Percentiles rank a stretch among this genome's conserved stretches.
Conservation (phyloP, 352 stramenopile species). For the Globisporangium uncinulatum region DNA sequence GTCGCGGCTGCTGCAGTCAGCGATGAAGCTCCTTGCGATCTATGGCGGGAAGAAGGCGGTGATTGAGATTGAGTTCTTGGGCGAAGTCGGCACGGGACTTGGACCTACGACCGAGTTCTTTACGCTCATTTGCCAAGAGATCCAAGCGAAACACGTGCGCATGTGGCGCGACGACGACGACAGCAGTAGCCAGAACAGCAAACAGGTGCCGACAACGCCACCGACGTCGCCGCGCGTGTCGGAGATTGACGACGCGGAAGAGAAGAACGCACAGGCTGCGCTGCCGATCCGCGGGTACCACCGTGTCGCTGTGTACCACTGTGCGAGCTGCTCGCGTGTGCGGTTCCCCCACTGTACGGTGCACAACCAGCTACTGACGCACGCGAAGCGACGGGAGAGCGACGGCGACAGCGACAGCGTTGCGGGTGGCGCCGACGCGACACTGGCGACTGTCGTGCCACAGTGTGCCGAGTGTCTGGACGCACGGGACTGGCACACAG, state of each 20-base stretch:
- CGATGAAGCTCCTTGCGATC: slow-evolving; percentile 64
- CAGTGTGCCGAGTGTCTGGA: slow-evolving; percentile 57
- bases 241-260: background rate
- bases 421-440: background rate
- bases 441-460: slow-evolving; percentile 20
- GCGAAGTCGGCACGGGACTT: slow-evolving; percentile 68
- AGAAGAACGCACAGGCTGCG: slow-evolving; percentile 5
- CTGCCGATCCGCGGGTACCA: slow-evolving; percentile 66
- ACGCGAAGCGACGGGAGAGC: slow-evolving; percentile 33
- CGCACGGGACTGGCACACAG: slow-evolving; percentile 31
- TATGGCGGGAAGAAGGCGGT: slow-evolving; percentile 73
- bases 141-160: slow-evolving; percentile 50
- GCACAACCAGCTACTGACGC: slow-evolving; percentile 44
- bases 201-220: slow-evolving; percentile 15
- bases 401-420: slow-evolving; percentile 1
- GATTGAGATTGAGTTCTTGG: slow-evolving; percentile 77
- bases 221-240: slow-evolving; percentile 4
- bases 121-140: slow-evolving; percentile 65
- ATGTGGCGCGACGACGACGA: slow-evolving; percentile 54
- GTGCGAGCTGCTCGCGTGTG: slow-evolving; percentile 37
- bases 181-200: slow-evolving; percentile 4
- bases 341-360: slow-evolving; percentile 42
- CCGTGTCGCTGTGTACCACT: slow-evolving; percentile 62
- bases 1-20: slow-evolving; percentile 52
- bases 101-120: slow-evolving; percentile 79